phyloP scores from a whole-genome alignment of 2,329 filamentous ascomycete species.

The Achaetomium macrosporum region DNA sequence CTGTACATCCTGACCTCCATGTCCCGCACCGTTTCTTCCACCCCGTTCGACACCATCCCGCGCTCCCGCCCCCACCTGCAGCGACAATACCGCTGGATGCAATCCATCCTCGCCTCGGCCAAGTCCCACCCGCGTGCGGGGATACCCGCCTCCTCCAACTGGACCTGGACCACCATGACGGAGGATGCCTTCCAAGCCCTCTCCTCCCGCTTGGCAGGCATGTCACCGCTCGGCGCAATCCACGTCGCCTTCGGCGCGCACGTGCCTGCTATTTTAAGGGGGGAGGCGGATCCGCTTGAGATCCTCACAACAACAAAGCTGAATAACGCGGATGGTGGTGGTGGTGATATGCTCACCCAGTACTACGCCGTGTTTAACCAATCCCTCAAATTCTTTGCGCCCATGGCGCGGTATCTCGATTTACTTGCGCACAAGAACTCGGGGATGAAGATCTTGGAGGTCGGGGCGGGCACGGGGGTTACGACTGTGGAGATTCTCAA shows the following conservation, averaged over 20 bases:
- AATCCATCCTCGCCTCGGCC: not conserved
- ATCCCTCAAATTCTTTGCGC: not conserved
- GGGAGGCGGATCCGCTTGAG: slow-evolving; percentile 3
- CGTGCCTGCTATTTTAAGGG: not conserved
- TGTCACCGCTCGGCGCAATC: not conserved
- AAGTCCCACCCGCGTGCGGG: no score
- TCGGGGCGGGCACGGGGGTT: slow-evolving; percentile 11
- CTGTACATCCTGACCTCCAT: not conserved
- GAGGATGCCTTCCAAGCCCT: not conserved
- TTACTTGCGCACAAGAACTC: slow-evolving; percentile 14
- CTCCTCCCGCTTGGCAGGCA: not conserved
- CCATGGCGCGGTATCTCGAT: slow-evolving; percentile 7
- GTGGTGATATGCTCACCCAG: not conserved
- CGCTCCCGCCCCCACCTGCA: not conserved
- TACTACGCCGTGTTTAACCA: not conserved
- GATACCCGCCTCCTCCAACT: not conserved
- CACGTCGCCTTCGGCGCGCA: not conserved
- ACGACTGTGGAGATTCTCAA: slow-evolving; percentile 26
- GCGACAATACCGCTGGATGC: not conserved
- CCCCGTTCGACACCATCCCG: not conserved
- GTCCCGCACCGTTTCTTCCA: not conserved
- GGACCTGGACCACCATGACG: not conserved
- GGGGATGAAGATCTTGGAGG: slow-evolving; percentile 17
- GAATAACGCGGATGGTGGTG: no score
- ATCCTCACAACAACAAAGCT: not conserved